Conservation (phyloP, 2,329 filamentous ascomycete species). For the Fusarium temperatum region DNA sequence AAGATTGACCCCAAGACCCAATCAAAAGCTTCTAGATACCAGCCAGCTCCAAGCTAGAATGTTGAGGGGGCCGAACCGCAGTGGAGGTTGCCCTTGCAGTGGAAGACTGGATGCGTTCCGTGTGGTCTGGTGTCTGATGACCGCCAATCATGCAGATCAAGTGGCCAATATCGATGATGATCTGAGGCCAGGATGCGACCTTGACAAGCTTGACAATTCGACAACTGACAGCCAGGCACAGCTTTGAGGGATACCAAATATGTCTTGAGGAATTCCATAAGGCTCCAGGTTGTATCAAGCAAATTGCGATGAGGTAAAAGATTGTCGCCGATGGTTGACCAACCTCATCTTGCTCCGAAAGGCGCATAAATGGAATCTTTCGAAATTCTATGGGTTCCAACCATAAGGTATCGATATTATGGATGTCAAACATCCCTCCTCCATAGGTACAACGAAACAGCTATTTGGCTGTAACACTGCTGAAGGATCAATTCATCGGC, state of each 20-base stretch:
- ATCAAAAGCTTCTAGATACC: slow-evolving; percentile 13
- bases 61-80: slow-evolving; percentile 33
- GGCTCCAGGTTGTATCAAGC: background rate
- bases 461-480: background rate
- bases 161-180: slow-evolving; percentile 29
- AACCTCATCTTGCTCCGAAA: background rate
- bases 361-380: background rate
- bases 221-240: slow-evolving; percentile 16
- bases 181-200: slow-evolving; percentile 33
- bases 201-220: slow-evolving; percentile 14
- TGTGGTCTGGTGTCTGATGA: slow-evolving; percentile 21
- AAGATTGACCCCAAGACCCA: slow-evolving; percentile 5
- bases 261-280: background rate
- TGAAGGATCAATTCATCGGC: background rate
- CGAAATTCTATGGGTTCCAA: background rate
- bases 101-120: slow-evolving; percentile 26
- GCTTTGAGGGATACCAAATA: background rate
- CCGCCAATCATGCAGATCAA: slow-evolving; percentile 23
- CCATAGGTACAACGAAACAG: background rate
- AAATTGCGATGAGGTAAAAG: background rate
- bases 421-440: background rate
- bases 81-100: slow-evolving; percentile 38
- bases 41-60: slow-evolving; percentile 16
- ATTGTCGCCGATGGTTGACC: background rate
- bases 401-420: background rate